These are phyloP conservation scores for Xylariales sp. DNA, from an alignment of 2,329 filamentous ascomycete species.

Conservation along the genomic window DNA sequence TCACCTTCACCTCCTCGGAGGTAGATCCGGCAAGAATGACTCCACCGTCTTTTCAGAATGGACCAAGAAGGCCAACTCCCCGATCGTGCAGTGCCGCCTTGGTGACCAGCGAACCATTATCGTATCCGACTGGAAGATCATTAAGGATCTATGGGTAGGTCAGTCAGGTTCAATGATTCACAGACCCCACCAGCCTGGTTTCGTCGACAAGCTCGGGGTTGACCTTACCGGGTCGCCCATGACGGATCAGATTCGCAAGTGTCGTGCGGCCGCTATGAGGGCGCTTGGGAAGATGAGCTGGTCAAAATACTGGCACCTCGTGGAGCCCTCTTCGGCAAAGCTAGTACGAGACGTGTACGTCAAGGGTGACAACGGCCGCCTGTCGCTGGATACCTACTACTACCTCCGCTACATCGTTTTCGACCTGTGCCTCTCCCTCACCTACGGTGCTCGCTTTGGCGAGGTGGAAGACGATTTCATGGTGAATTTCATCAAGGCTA, in stretches of 20 bases:
- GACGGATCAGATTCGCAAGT: constrained; percentile 17
- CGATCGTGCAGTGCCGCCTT: constrained; percentile 14
- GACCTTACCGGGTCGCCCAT: constrained; percentile 16
- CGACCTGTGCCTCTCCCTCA: constrained; percentile 16
- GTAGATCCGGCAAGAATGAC: constrained; percentile 14
- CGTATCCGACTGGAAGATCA: constrained; percentile 12
- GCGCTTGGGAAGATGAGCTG: constrained; percentile 16
- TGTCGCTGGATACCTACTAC: constrained; percentile 14
- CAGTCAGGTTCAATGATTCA: constrained; percentile 14
- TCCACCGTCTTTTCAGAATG: constrained; percentile 14
- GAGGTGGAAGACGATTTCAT: constrained; percentile 18
- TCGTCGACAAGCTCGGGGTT: constrained; percentile 16
- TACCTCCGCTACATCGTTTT: constrained; percentile 16
- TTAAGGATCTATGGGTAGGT: constrained; percentile 16
- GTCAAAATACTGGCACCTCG: constrained; percentile 16
- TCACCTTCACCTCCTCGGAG: constrained; percentile 13
- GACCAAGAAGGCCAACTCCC: constrained; percentile 8
- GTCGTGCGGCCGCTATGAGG: constrained; percentile 16
- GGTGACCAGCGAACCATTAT: constrained; percentile 16
- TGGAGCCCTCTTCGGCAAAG: constrained; percentile 13
- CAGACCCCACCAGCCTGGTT: constrained; percentile 17
- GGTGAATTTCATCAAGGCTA: constrained; percentile 13
- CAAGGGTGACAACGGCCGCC: constrained; percentile 12
- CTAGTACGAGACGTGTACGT: constrained; percentile 8
- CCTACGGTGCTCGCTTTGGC: constrained; percentile 15